Conservation (phyloP, 2,329 filamentous ascomycete species). For the Scopulariopsis brevicaulis region DNA sequence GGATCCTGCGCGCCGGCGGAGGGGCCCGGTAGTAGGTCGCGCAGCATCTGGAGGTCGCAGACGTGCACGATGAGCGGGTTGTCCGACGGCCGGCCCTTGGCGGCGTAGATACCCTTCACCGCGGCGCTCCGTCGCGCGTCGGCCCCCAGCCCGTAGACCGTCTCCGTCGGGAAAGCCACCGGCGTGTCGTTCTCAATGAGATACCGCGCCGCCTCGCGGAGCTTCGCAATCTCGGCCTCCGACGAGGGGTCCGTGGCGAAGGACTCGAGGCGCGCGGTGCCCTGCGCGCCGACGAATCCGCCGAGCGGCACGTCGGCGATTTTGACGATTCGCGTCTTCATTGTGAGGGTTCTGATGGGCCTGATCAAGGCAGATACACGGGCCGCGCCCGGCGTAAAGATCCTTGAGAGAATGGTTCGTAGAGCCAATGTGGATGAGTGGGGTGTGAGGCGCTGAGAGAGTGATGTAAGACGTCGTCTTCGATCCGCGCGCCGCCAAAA, state of each 20-base stretch:
- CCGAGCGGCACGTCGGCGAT: conserved; percentile 21
- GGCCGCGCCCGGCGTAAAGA: not conserved
- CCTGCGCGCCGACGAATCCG: conserved; percentile 16
- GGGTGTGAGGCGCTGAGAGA: not conserved
- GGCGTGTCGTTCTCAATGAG: conserved; percentile 58
- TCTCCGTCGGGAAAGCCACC: conserved; percentile 94
- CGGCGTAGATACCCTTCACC: conserved; percentile 83
- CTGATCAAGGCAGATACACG: not conserved
- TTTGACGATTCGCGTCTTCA: conserved; percentile 28
- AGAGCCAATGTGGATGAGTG: conserved; percentile 2
- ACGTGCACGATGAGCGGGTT: conserved; percentile 95
- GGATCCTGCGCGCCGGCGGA: conserved; percentile 16
- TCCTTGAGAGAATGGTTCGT: not conserved
- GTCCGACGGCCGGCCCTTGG: conserved; percentile 83
- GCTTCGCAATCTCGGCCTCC: conserved; percentile 20
- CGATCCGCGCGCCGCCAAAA: not conserved
- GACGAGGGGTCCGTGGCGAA: conserved; percentile 27
- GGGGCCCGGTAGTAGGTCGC: conserved; percentile 45
- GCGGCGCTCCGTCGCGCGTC: conserved; percentile 79
- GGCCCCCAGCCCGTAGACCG: conserved; percentile 92
- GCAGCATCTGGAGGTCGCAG: conserved; percentile 67
- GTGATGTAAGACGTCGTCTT: not conserved
- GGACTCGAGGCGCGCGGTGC: conserved; percentile 21
- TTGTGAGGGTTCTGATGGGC: conserved; percentile 9
- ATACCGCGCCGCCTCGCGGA: conserved; percentile 55